A percentile compares a stretch with the other conserved stretches of the same genome.
phyloP scores from a whole-genome alignment of 768 basidiomycete genomes.

The Exidia glandulosa region DNA sequence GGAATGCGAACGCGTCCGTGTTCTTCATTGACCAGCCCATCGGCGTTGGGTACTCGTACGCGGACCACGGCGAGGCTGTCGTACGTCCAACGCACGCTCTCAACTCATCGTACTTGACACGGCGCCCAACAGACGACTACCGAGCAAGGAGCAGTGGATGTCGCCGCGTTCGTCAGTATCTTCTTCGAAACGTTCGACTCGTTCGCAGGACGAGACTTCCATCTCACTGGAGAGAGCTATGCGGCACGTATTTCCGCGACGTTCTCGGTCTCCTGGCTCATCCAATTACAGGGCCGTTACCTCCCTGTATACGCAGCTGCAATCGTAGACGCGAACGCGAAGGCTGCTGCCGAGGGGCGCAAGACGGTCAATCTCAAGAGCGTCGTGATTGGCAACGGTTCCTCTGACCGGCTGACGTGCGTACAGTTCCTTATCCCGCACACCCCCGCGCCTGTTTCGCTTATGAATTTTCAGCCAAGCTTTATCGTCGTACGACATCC shows the following conservation, averaged over 20 bases:
- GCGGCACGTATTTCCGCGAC: constrained; percentile 24
- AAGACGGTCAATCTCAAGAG: constrained; percentile 53
- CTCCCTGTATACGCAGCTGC: constrained; percentile 66
- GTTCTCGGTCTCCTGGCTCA: not conserved
- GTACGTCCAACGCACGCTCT: not conserved
- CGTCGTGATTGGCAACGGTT: constrained; percentile 49
- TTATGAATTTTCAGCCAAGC: constrained; percentile 3
- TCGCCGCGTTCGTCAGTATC: constrained; percentile 58
- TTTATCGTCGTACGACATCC: constrained; percentile 7
- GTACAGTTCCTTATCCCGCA: not conserved
- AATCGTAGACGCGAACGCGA: constrained; percentile 60
- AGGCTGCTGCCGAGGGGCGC: constrained; percentile 37
- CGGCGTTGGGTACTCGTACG: constrained; percentile 39
- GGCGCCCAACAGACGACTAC: constrained; percentile 26
- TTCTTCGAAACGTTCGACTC: constrained; percentile 66
- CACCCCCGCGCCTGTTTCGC: not conserved
- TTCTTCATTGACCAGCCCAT: constrained; percentile 24
- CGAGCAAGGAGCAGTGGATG: constrained; percentile 56
- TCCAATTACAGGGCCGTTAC: constrained; percentile 44
- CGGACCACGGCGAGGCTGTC: constrained; percentile 18
- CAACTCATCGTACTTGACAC: not conserved
- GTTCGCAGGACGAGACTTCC: constrained; percentile 57
- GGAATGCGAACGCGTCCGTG: constrained; percentile 29
- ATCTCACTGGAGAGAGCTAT: constrained; percentile 50
- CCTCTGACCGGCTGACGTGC: not conserved